Conservation (phyloP, 352 stramenopile species). For the Pythium periplocum region DNA sequence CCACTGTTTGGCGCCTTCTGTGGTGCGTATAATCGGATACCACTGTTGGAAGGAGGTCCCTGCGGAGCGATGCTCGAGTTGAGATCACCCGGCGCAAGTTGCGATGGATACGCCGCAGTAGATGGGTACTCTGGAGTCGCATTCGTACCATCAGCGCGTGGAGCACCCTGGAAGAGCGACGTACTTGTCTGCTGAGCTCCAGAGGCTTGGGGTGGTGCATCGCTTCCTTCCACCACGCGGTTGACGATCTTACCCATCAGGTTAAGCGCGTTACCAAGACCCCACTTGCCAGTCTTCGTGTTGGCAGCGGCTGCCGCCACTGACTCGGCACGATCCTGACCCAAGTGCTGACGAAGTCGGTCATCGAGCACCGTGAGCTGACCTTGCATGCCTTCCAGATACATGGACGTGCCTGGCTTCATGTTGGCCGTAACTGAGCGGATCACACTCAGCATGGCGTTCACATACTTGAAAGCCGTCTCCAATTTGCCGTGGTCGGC, state of each 20-base stretch:
- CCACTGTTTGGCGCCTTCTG: conserved; percentile 7
- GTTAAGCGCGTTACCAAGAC: conserved; percentile 68
- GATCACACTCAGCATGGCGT: conserved; percentile 77
- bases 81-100: background rate
- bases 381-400: conserved; percentile 85
- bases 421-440: conserved; percentile 66
- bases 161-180: conserved; percentile 32
- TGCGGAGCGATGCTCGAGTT: background rate
- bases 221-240: conserved; percentile 72
- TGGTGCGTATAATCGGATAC: too few relatives aligned
- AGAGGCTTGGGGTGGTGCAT: conserved; percentile 21
- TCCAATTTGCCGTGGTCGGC: conserved; percentile 81
- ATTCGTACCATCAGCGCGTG: conserved; percentile 20
- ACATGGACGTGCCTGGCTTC: conserved; percentile 81
- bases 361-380: conserved; percentile 84
- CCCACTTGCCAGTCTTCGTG: conserved; percentile 70
- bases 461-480: conserved; percentile 84
- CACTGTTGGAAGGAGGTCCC: background rate
- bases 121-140: conserved; percentile 21
- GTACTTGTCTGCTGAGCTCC: conserved; percentile 16
- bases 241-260: conserved; percentile 88
- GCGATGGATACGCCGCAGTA: conserved; percentile 15
- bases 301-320: conserved; percentile 35
- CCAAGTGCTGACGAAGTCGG: conserved; percentile 78
- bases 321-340: conserved; percentile 65